Evolutionary conservation across 2,329 filamentous ascomycete species (phyloP).

Genomic region (Aspergillus novoparasiticus): DNA sequence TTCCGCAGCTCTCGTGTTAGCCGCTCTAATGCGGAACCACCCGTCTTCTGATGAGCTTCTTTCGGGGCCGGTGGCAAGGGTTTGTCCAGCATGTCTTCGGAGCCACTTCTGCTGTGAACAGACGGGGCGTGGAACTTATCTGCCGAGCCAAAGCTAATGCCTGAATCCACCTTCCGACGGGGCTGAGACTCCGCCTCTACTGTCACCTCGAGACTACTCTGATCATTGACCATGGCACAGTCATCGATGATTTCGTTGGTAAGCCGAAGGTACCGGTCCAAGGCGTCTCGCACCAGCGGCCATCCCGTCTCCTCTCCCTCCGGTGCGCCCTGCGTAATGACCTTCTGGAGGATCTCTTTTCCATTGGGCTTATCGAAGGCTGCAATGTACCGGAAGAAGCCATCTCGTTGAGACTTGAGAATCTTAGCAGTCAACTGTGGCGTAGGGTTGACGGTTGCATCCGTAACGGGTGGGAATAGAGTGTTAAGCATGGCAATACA

Average conservation of each 20-base stretch:
- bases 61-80: slow-evolving; percentile 43
- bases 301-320: slow-evolving; percentile 59
- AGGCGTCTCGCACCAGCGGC: slow-evolving; percentile 49
- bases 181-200: slow-evolving; percentile 29
- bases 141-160: slow-evolving; percentile 59
- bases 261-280: slow-evolving; percentile 61
- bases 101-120: slow-evolving; percentile 39
- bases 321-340: slow-evolving; percentile 57
- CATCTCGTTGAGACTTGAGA: slow-evolving; percentile 60
- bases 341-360: slow-evolving; percentile 52
- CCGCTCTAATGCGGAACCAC: slow-evolving; percentile 59
- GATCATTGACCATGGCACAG: slow-evolving; percentile 54
- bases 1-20: slow-evolving; percentile 62
- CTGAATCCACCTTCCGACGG: slow-evolving; percentile 63
- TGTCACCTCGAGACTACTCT: slow-evolving; percentile 38
- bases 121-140: slow-evolving; percentile 41
- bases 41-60: slow-evolving; percentile 26
- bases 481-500: slow-evolving; percentile 71
- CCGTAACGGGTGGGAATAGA: slow-evolving; percentile 61
- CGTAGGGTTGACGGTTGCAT: slow-evolving; percentile 49
- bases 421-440: slow-evolving; percentile 54
- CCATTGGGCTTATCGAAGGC: slow-evolving; percentile 58
- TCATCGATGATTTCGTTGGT: slow-evolving; percentile 65
- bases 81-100: slow-evolving; percentile 40
- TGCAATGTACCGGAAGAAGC: slow-evolving; percentile 65